Evolutionary conservation across 1,284 basidiomycete species (phyloP).

Genomic region (Schizophyllum commune): DNA sequence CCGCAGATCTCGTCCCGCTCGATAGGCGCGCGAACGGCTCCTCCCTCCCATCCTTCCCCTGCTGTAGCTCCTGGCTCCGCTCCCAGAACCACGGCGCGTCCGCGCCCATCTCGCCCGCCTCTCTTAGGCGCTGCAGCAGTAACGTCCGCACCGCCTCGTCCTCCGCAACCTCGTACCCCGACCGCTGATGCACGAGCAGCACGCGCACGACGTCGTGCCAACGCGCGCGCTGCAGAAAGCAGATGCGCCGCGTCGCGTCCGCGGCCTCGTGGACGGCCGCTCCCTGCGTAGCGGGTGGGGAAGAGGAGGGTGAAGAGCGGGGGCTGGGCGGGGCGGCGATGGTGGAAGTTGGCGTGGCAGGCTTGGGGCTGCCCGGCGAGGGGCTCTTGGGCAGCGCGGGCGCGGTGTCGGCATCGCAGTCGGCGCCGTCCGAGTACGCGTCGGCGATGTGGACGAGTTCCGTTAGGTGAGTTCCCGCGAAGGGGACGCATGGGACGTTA

Average conservation of each 20-base stretch:
- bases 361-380: background rate
- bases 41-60: background rate
- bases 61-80: constrained; percentile 49
- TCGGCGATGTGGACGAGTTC: constrained; percentile 52
- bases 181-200: constrained; percentile 52
- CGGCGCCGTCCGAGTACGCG: constrained; percentile 34
- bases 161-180: constrained; percentile 42
- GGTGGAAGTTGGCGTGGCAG: background rate
- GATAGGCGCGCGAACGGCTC: background rate
- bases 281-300: background rate
- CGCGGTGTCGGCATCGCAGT: background rate
- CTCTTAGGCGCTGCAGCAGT: constrained; percentile 37
- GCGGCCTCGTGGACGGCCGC: background rate
- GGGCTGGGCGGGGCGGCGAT: constrained; percentile 4
- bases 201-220: constrained; percentile 47
- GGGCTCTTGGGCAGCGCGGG: background rate
- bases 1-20: no score
- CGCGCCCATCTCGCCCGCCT: constrained; percentile 33
- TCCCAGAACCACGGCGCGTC: constrained; percentile 39
- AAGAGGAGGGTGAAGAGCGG: background rate
- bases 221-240: constrained; percentile 47
- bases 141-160: constrained; percentile 36
- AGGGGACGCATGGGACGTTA: constrained; percentile 60
- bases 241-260: constrained; percentile 29
- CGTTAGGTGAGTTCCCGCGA: constrained; percentile 54